Evolutionary conservation across 2,329 filamentous ascomycete species (phyloP).

Genomic region (Fusarium phyllophilum): DNA sequence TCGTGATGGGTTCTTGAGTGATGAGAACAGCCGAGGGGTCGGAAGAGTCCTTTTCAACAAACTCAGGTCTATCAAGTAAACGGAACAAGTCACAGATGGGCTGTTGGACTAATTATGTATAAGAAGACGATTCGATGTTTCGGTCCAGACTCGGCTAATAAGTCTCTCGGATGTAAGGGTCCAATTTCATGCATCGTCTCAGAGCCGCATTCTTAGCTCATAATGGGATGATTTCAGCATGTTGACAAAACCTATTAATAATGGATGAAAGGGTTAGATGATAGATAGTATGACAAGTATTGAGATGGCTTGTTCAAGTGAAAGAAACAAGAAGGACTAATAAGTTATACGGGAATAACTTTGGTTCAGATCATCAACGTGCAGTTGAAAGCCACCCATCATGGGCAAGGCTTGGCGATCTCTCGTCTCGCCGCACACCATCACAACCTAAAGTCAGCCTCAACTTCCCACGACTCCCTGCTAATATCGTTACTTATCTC

Average conservation of each 20-base stretch:
- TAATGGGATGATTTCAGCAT: not conserved
- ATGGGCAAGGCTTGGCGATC: conserved; percentile 20
- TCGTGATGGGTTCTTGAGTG: not conserved
- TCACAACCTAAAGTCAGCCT: conserved; percentile 18
- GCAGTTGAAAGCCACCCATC: not conserved
- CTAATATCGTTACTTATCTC: not conserved
- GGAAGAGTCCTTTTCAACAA: not conserved
- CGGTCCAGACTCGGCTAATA: conserved; percentile 43
- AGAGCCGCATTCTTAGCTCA: not conserved
- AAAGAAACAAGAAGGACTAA: too few relatives aligned
- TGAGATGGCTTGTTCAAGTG: accelerated
- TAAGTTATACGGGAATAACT: not conserved
- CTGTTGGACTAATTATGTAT: not conserved
- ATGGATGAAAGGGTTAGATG: too few relatives aligned
- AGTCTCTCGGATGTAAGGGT: conserved; percentile 39
- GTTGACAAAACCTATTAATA: not conserved
- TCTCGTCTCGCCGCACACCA: conserved; percentile 3
- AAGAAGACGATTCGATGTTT: conserved; percentile 30
- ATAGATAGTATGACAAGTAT: not conserved
- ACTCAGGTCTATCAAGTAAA: not conserved
- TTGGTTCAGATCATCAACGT: not conserved
- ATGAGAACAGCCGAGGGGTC: not conserved
- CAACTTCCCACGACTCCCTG: not conserved
- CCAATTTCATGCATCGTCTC: conserved; percentile 9
- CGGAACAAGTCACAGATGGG: conserved; percentile 6